A percentile compares a stretch with the other conserved stretches of the same genome.
These are phyloP conservation scores for Thermochaetoides thermophila DNA, from an alignment of 495 filamentous ascomycete genomes.

Conservation along the genomic window DNA sequence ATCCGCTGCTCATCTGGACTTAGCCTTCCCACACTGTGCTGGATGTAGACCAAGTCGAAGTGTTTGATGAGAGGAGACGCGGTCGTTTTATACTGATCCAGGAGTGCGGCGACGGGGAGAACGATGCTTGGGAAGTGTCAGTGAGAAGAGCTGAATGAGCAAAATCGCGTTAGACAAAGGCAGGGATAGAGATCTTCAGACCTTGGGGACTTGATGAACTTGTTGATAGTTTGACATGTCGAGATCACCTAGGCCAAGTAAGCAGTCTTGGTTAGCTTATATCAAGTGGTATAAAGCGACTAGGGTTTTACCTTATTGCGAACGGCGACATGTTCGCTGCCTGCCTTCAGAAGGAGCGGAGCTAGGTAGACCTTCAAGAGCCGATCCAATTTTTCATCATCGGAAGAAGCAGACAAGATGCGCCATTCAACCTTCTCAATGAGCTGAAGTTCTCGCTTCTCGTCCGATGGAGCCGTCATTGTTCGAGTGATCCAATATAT, in stretches of 20 bases:
- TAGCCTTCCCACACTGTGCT: constrained; percentile 69
- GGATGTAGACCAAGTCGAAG: constrained; percentile 79
- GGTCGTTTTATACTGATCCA: constrained; percentile 80
- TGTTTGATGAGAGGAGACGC: constrained; percentile 60
- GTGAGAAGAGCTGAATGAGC: too few species aligned
- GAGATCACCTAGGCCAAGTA: constrained; percentile 36
- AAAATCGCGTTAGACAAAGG: background rate
- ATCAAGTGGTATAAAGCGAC: background rate
- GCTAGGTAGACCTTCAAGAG: constrained; percentile 67
- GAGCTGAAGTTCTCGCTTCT: constrained; percentile 67
- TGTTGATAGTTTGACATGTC: constrained; percentile 50
- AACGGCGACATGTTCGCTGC: constrained; percentile 63
- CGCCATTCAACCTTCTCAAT: constrained; percentile 82
- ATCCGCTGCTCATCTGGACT: constrained; percentile 31
- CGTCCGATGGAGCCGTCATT: constrained; percentile 26
- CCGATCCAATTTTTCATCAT: constrained; percentile 65
- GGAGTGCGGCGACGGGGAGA: constrained; percentile 65
- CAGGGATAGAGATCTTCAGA: constrained; percentile 10
- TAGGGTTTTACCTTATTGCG: constrained; percentile 53
- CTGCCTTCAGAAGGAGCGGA: constrained; percentile 70
- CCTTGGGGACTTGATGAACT: constrained; percentile 28
- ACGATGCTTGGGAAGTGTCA: constrained; percentile 40
- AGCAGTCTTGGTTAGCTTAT: background rate
- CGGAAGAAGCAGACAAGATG: constrained; percentile 63
- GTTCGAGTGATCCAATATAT: too few species aligned